Base-by-base conservation (phyloP, 345 rosid genomes). In the Rhodamnia rubescens region DNA sequence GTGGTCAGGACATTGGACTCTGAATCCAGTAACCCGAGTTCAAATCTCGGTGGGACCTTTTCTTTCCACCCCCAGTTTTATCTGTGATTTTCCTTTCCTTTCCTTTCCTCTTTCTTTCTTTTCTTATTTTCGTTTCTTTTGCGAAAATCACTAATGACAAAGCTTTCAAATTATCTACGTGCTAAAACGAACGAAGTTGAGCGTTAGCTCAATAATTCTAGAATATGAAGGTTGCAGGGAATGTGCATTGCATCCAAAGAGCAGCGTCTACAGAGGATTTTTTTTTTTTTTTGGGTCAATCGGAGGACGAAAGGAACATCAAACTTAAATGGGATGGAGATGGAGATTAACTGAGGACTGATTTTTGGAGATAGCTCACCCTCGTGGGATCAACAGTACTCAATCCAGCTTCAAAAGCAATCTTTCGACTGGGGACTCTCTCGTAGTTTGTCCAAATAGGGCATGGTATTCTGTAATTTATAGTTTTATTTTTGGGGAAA, bases 1-100 rank as follows among this genome's bases (percentile, higher is more conserved):
- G 98, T 90, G 96, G 98, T 96, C 44, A 93, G 98, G 94, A 94
- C 92, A 92, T 92, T 92, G 93, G 96, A 95, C 95, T 94, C 92
- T 92, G 98, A 94, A 96, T 96, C 98, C 94, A 92, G 94, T 94
- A 92, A 93, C 98, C 98, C 96, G 95, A 94, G 95, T 95, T 96
- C 99, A 94, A 94, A 83, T 95, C 94, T 96, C 96, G 95, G 96
- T 93, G 91, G 95, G 92, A 93, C 96, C 95, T 96, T 13, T 2
- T 1, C 47, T 22, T 22, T 80, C 24, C 7, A 36, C 3, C 40
- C 40, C 2, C 40, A 36, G 2, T 36, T 36, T 36, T 2, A 36
- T 36, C 40, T 36, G 40, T 36, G 40, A 36, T 36, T 42, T 42
- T 42, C 44, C 11, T 4, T 47, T 24, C 61, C 22, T 32, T 53